Evolutionary conservation across 352 stramenopile genomes (phyloP).

Genomic region (Globisporangium polare): DNA sequence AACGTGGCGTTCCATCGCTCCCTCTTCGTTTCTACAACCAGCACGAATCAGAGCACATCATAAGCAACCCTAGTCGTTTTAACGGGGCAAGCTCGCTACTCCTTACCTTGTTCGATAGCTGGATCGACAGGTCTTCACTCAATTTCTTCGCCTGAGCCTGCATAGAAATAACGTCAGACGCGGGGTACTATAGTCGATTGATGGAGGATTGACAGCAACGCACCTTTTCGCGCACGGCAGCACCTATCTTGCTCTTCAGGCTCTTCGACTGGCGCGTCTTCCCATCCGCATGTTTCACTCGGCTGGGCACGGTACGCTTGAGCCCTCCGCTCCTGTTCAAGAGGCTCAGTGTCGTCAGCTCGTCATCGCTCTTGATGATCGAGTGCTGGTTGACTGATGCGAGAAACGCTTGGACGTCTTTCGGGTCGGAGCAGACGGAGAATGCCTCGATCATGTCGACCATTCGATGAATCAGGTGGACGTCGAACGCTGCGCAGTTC

Average conservation of each 20-base stretch:
- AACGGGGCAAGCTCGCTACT: no score
- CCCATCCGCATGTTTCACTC: slow-evolving; percentile 19
- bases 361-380: slow-evolving; percentile 31
- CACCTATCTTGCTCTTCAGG: neutral
- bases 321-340: slow-evolving; percentile 35
- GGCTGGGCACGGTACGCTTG: slow-evolving; percentile 19
- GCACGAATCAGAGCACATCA: neutral
- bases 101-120: slow-evolving; percentile 5
- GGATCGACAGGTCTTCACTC: slow-evolving; percentile 10
- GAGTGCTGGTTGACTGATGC: slow-evolving; percentile 25
- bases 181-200: neutral
- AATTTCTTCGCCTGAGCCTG: slow-evolving; percentile 7
- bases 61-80: neutral
- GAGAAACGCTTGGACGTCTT: slow-evolving; percentile 28
- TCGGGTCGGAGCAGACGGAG: slow-evolving; percentile 23
- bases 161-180: neutral
- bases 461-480: slow-evolving; percentile 36
- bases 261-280: slow-evolving; percentile 7
- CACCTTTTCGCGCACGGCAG: slow-evolving; percentile 9
- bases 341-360: slow-evolving; percentile 29
- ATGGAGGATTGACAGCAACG: neutral
- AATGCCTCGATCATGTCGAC: slow-evolving; percentile 41
- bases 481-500: slow-evolving; percentile 56
- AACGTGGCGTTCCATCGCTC: slow-evolving; percentile 28
- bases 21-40: slow-evolving; percentile 31